phyloP scores from a whole-genome alignment of 2,329 filamentous ascomycete species.

The Seiridium cupressi region DNA sequence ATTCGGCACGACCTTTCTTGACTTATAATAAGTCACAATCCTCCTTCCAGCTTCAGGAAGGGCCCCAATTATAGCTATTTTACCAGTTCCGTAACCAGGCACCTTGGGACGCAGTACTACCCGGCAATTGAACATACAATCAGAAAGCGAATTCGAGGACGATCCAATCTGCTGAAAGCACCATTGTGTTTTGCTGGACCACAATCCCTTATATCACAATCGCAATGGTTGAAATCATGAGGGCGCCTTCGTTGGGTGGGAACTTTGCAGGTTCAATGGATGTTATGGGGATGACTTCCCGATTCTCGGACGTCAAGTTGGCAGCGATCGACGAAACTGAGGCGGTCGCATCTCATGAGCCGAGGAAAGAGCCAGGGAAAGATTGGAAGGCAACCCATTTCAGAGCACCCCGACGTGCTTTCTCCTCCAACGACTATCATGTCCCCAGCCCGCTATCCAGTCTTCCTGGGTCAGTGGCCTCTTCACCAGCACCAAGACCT shows the following conservation, averaged over 20 bases:
- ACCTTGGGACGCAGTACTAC: too few species aligned
- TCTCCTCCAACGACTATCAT: constrained; percentile 25
- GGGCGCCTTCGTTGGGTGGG: constrained; percentile 20
- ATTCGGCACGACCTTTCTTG: neutral
- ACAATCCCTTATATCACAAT: too few species aligned
- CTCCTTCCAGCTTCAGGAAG: neutral
- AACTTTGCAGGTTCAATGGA: constrained; percentile 18
- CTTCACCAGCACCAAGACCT: neutral
- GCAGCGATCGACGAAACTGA: constrained; percentile 17
- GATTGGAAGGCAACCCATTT: constrained; percentile 9
- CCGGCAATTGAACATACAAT: neutral
- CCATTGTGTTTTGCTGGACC: too few species aligned
- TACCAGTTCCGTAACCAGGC: too few species aligned
- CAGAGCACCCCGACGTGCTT: constrained; percentile 26
- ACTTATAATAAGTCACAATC: neutral
- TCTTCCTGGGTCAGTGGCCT: constrained; percentile 17
- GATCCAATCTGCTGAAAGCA: too few species aligned
- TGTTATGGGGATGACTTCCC: constrained; percentile 23
- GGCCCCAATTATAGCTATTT: too few species aligned
- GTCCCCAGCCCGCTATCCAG: constrained; percentile 16
- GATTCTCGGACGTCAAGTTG: constrained; percentile 22
- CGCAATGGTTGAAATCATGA: constrained; percentile 29
- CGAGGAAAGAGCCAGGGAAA: constrained; percentile 8
- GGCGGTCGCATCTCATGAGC: constrained; percentile 2
- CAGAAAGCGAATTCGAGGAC: neutral